These are phyloP conservation scores for Phytomonas francai DNA, from an alignment of 208 protist genomes.

Conservation along the genomic window DNA sequence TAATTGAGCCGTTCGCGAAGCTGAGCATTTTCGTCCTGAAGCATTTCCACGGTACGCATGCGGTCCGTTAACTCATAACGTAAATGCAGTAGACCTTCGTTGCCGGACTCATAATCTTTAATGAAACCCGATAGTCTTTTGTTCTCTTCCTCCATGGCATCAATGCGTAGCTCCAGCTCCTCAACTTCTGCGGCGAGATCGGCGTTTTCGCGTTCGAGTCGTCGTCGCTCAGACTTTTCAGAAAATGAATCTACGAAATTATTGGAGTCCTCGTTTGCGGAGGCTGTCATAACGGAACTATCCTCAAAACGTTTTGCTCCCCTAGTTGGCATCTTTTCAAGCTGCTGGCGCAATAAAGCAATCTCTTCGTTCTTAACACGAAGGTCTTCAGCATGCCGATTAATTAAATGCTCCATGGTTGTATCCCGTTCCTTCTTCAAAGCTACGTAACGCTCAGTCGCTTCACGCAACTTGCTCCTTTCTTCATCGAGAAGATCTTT, in stretches of 20 bases:
- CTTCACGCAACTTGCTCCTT: slow-evolving; percentile 25
- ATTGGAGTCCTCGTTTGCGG: neutral
- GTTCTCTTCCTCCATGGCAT: slow-evolving; percentile 64
- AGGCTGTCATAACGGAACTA: neutral
- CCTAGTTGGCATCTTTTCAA: slow-evolving; percentile 27
- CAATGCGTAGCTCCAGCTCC: slow-evolving; percentile 55
- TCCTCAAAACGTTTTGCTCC: slow-evolving; percentile 18
- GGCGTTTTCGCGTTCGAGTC: neutral
- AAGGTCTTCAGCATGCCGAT: slow-evolving; percentile 31
- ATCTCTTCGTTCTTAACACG: slow-evolving; percentile 43
- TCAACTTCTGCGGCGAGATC: slow-evolving; percentile 14
- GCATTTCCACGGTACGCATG: slow-evolving; percentile 45
- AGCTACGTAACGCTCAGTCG: slow-evolving; percentile 32
- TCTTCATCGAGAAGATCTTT: slow-evolving; percentile 58
- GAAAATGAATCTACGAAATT: neutral
- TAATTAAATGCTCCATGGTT: slow-evolving; percentile 40
- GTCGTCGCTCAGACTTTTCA: slow-evolving; percentile 2
- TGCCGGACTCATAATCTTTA: slow-evolving; percentile 65
- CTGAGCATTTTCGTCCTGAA: slow-evolving; percentile 75
- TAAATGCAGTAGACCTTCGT: slow-evolving; percentile 65
- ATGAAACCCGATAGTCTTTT: slow-evolving; percentile 39
- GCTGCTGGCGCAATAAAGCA: slow-evolving; percentile 23
- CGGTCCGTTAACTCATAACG: slow-evolving; percentile 48
- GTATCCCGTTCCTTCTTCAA: slow-evolving; percentile 28
- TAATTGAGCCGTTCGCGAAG: slow-evolving; percentile 68